A percentile compares a stretch with the other conserved stretches of the same genome.
These are phyloP conservation scores for Henningerozyma blattae DNA, from an alignment of 805 yeast species.

Conservation along the genomic window DNA sequence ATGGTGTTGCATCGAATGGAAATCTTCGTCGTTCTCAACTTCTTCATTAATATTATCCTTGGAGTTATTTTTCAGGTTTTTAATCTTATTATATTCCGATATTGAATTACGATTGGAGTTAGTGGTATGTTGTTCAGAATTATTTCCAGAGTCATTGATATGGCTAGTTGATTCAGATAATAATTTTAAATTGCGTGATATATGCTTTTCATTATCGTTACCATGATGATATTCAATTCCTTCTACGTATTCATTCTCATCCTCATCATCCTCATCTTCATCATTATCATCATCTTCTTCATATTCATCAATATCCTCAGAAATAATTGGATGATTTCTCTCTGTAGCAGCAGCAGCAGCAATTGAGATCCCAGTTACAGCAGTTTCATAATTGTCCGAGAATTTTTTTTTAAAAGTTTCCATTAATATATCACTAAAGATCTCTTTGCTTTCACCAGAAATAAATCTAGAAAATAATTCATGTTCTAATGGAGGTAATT, in stretches of 20 bases:
- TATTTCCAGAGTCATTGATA: slow-evolving; percentile 11
- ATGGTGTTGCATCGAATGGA: slow-evolving; percentile 6
- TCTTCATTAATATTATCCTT: neutral
- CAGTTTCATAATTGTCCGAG: slow-evolving; percentile 12
- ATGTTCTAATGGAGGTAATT: slow-evolving; percentile 19
- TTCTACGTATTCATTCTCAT: too few relatives aligned
- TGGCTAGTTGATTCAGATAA: too few relatives aligned
- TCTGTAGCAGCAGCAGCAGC: slow-evolving; percentile 22
- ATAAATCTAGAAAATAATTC: slow-evolving; percentile 22
- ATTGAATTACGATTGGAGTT: slow-evolving; percentile 12
- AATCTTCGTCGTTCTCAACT: neutral
- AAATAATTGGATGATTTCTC: slow-evolving; percentile 5
- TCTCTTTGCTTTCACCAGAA: slow-evolving; percentile 19
- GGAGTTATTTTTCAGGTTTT: neutral
- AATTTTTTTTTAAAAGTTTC: slow-evolving; percentile 19
- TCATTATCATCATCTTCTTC: slow-evolving; percentile 20
- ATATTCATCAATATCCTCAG: slow-evolving; percentile 17
- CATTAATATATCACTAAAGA: slow-evolving; percentile 18
- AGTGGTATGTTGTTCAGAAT: slow-evolving; percentile 7
- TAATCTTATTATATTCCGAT: neutral
- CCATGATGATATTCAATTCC: slow-evolving; percentile 16
- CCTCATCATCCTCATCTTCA: slow-evolving; percentile 13
- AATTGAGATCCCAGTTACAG: slow-evolving; percentile 14
- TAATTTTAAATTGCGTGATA: too few relatives aligned
- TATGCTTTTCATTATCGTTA: too few relatives aligned